These are phyloP conservation scores for Nissolia schottii DNA, from an alignment of 306 rosid genomes.

Conservation along the genomic window DNA sequence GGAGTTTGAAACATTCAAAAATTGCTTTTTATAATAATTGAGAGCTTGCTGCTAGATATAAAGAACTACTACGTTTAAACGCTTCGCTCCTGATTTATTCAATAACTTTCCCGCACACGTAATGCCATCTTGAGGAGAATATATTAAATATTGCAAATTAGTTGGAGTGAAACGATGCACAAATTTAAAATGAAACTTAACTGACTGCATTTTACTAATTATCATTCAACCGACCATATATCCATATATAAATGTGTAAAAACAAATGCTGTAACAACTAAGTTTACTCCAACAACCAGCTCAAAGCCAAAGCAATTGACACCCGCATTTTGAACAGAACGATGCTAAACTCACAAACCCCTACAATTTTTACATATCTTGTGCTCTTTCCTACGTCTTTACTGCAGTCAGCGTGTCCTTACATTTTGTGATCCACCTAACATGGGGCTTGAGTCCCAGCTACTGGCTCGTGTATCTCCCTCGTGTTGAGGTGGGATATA, in stretches of 20 bases:
- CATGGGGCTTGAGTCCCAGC: constrained; percentile 48
- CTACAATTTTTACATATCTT: constrained; percentile 34
- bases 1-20: not conserved
- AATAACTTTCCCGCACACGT: not conserved
- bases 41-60: not conserved
- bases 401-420: constrained; percentile 38
- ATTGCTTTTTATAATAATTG: not conserved
- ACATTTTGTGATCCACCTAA: constrained; percentile 47
- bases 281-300: not conserved
- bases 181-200: not conserved
- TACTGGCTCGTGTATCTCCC: constrained; percentile 22
- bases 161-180: not conserved
- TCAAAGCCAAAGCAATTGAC: constrained; percentile 7
- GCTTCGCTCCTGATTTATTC: not conserved
- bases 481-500: constrained; percentile 35
- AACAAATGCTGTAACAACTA: not conserved
- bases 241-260: not conserved
- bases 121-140: not conserved
- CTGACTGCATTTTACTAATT: not conserved
- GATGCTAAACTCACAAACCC: constrained; percentile 18
- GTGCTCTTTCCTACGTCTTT: constrained; percentile 26
- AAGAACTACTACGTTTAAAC: not conserved
- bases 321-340: not conserved
- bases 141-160: not conserved
- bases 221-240: not conserved